Percentiles rank a stretch among this genome's conserved stretches.
phyloP scores from a whole-genome alignment of 352 stramenopile species.

The Phytophthora sansomeana region DNA sequence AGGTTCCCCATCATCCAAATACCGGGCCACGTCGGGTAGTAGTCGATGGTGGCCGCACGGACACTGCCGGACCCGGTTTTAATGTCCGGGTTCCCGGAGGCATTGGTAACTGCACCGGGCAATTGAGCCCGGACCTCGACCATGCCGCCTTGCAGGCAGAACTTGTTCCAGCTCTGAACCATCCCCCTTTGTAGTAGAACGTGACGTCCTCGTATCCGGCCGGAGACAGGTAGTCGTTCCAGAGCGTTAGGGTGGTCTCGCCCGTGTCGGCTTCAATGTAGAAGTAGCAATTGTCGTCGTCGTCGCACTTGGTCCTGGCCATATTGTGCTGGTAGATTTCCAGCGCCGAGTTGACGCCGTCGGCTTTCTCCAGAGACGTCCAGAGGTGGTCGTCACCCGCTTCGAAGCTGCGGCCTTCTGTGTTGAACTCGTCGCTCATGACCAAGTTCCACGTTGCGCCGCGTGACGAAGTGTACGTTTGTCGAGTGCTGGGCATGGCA shows the following conservation, averaged over 20 bases:
- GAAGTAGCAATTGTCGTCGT: conserved; percentile 65
- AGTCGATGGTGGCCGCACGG: conserved; percentile 30
- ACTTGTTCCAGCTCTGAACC: conserved; percentile 94
- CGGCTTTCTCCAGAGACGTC: conserved; percentile 85
- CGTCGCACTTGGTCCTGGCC: conserved; percentile 64
- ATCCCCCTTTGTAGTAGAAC: conserved; percentile 77
- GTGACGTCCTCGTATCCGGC: conserved; percentile 55
- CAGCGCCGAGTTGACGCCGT: conserved; percentile 77
- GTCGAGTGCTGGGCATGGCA: conserved; percentile 45
- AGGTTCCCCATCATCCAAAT: conserved; percentile 98
- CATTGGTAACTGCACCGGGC: conserved; percentile 73
- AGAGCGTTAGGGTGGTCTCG: conserved; percentile 53
- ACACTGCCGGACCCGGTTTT: conserved; percentile 35
- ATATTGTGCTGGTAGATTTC: conserved; percentile 82
- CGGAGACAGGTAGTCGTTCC: conserved; percentile 68
- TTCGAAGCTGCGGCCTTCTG: conserved; percentile 79
- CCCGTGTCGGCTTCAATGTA: conserved; percentile 62
- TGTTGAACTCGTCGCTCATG: conserved; percentile 86
- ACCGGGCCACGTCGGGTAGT: conserved; percentile 92
- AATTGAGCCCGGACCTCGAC: conserved; percentile 90
- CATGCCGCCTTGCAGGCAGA: conserved; percentile 92
- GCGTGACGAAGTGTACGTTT: conserved; percentile 62
- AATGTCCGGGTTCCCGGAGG: conserved; percentile 57
- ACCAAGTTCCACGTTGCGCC: conserved; percentile 67
- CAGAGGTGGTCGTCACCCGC: conserved; percentile 95